These are phyloP conservation scores for Hyaloperonospora arabidopsidis DNA, from an alignment of 352 stramenopile species.

Conservation along the genomic window DNA sequence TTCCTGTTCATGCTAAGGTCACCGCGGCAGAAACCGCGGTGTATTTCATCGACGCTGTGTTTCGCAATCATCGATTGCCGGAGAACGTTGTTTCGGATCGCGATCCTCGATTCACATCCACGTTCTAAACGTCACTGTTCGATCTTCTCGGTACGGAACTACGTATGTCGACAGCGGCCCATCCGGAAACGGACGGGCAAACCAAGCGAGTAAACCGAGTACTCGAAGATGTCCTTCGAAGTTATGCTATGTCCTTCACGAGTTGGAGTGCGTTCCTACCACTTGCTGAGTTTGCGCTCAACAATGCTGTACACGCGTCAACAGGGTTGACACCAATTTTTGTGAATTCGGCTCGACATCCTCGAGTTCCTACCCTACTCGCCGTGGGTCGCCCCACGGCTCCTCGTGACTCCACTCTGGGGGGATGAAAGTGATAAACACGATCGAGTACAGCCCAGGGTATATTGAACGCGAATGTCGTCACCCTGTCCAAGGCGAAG, in stretches of 20 bases:
- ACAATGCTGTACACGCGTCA: background rate
- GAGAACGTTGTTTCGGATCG: background rate
- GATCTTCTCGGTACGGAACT: background rate
- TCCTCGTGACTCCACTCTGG: background rate
- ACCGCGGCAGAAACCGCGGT: background rate
- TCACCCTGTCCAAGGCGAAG: background rate
- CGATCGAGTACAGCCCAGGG: background rate
- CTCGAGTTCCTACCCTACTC: background rate
- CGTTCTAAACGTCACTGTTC: constrained; percentile 1
- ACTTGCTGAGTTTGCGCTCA: background rate
- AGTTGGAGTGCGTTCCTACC: constrained; percentile 1
- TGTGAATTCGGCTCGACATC: background rate
- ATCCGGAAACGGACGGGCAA: constrained; percentile 7
- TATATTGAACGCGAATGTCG: background rate
- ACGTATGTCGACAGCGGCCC: constrained; percentile 2
- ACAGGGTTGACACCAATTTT: background rate
- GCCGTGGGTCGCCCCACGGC: background rate
- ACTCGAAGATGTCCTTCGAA: background rate
- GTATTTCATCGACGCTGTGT: background rate
- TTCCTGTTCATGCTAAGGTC: background rate
- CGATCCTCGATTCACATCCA: background rate
- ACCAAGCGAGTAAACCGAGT: background rate
- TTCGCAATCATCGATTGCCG: background rate
- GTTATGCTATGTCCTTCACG: background rate
- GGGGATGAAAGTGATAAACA: background rate